A percentile compares a stretch with the other conserved stretches of the same genome.
phyloP scores from a whole-genome alignment of 345 rosid genomes.

The Acer negundo region DNA sequence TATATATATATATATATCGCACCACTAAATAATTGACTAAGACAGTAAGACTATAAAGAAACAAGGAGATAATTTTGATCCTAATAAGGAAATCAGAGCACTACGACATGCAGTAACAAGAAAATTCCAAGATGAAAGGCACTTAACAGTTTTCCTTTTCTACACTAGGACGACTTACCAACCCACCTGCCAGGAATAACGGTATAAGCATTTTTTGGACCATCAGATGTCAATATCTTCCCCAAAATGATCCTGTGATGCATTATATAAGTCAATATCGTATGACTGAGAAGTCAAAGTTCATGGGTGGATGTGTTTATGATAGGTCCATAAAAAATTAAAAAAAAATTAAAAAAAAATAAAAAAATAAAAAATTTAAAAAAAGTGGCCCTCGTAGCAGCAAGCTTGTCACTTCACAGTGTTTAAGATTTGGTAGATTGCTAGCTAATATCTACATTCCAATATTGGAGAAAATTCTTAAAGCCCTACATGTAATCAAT shows the following conservation, averaged over 20 bases:
- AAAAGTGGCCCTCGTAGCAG: conserved; percentile 21
- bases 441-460: conserved; percentile 18
- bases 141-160: conserved; percentile 27
- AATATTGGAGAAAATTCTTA: conserved; percentile 10
- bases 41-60: not conserved
- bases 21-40: not conserved
- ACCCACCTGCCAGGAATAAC: conserved; percentile 90
- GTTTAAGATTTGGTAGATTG: conserved; percentile 13
- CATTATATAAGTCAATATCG: conserved; percentile 47
- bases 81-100: conserved; percentile 13
- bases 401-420: conserved; percentile 17
- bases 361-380: conserved; percentile 24
- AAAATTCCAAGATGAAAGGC: conserved; percentile 19
- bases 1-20: too few relatives aligned
- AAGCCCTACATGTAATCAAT: not conserved
- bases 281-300: conserved; percentile 34
- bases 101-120: conserved; percentile 17
- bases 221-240: conserved; percentile 86
- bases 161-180: conserved; percentile 62
- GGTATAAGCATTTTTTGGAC: conserved; percentile 87
- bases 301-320: conserved; percentile 31
- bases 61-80: conserved; percentile 11
- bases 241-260: conserved; percentile 97
- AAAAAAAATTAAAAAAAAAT: not conserved
- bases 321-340: conserved; percentile 24